A percentile compares a stretch with the other conserved stretches of the same genome.
phyloP scores from a whole-genome alignment of 306 rosid genomes.

The Echinosophora koreensis region DNA sequence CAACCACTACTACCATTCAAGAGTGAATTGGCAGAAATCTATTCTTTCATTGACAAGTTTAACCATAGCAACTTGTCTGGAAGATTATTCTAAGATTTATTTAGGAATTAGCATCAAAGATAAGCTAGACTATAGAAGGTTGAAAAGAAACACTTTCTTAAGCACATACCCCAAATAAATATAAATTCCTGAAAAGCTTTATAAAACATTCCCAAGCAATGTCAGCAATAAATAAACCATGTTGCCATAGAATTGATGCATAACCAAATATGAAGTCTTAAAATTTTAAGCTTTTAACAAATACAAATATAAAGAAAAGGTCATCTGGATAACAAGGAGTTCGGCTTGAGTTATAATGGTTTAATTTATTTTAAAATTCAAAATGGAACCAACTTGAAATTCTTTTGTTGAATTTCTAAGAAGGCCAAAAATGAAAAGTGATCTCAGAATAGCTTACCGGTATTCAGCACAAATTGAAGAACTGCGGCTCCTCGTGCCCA shows the following conservation, averaged over 20 bases:
- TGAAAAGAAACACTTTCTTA: conserved; percentile 3
- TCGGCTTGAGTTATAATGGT: neutral
- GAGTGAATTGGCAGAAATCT: conserved; percentile 4
- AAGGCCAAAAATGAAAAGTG: neutral
- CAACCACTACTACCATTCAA: conserved; percentile 15
- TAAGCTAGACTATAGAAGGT: neutral
- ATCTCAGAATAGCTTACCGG: conserved; percentile 54
- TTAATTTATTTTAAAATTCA: neutral
- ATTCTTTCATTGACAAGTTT: neutral
- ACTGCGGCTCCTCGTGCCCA: conserved; percentile 50
- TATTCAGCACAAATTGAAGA: conserved; percentile 71
- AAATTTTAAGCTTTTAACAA: too few species aligned
- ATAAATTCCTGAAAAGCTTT: conserved; percentile 22
- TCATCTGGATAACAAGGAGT: neutral
- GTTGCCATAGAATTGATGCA: neutral
- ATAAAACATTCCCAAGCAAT: neutral
- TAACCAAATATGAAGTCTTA: neutral
- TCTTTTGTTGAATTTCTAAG: neutral
- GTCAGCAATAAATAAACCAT: conserved; percentile 2
- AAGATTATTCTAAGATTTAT: conserved; percentile 28
- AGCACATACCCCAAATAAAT: neutral
- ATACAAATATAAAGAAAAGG: neutral
- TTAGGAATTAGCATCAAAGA: conserved; percentile 2
- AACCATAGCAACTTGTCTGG: conserved; percentile 22
- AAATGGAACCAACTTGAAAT: neutral